Evolutionary conservation across 495 filamentous ascomycete genomes (phyloP), one percentile per base, ranked within the genome.

Genomic region (Penicillium chermesinum): DNA sequence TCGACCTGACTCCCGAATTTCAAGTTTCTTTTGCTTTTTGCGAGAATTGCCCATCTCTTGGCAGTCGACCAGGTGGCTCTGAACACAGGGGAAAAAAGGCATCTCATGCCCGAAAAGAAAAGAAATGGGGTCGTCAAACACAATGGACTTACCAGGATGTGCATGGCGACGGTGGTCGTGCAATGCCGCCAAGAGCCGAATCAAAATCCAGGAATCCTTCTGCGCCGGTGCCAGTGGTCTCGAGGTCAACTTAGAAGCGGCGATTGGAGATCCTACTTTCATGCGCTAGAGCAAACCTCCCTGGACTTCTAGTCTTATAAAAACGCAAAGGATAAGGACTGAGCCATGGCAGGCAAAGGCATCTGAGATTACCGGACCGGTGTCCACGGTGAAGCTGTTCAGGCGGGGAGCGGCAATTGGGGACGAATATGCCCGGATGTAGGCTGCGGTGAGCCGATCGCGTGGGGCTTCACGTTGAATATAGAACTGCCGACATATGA

Each of bases 361-460:
- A 38, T 43, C 22, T 34, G 33, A 17, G 17, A 48, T 45, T 41
- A 20, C 44, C 44, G 34, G 44, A 46, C 18, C 33, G 33, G 33
- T 38, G 25, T 10, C 10, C 33, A 14, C 44, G 20, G 44, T 38
- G 44, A 46, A 46, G 44, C 21, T 46, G 30, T 22, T 38, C 10
- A 38, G 44, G 44, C 21, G 34, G 44, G 34, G 34, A 18, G 42
- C 9, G 17, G 49, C 54, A 48, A 53, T 42, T 55, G 55, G 51
- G 46, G 57, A 48, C 58, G 60, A 59, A 61, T 58, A 68, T 41
- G 35, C 9, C 67, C 67, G 50, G 66, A 70, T 66, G 61, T 57
- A 69, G 69, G 39, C 59, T 70, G 64, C 69, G 69, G 69, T 72
- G 69, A 72, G 60, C 53, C 49, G 40, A 37, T n/a, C n/a, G n/a